A percentile compares a stretch with the other conserved stretches of the same genome.
These are phyloP conservation scores for Immersiporthe knoxdaviesiana DNA, from an alignment of 2,329 filamentous ascomycete genomes.

Conservation along the genomic window DNA sequence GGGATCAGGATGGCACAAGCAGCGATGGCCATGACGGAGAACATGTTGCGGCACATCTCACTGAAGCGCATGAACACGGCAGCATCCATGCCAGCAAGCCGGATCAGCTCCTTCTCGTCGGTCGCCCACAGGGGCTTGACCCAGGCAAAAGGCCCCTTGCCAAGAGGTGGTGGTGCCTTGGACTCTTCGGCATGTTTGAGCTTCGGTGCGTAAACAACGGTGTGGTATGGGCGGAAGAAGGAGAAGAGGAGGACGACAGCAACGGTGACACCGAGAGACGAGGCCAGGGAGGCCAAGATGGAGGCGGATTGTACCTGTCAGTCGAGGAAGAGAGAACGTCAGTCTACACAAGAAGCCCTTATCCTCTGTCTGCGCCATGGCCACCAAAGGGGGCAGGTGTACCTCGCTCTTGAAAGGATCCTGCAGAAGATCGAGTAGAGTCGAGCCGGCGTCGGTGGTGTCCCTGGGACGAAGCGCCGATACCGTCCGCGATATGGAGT, in stretches of 20 bases:
- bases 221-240: slow-evolving; percentile 86
- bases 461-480: slow-evolving; percentile 26
- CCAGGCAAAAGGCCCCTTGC: slow-evolving; percentile 89
- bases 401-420: slow-evolving; percentile 56
- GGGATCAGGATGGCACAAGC: slow-evolving; percentile 81
- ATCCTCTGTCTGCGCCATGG: neutral
- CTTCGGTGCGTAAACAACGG: slow-evolving; percentile 91
- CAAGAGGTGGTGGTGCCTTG: slow-evolving; percentile 84
- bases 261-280: slow-evolving; percentile 75
- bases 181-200: slow-evolving; percentile 89
- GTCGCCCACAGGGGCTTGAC: slow-evolving; percentile 76
- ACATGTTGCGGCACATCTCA: slow-evolving; percentile 91
- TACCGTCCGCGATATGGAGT: slow-evolving; percentile 2
- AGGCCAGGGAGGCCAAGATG: slow-evolving; percentile 77
- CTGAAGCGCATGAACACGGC: slow-evolving; percentile 87
- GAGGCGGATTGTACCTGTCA: slow-evolving; percentile 57
- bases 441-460: slow-evolving; percentile 38
- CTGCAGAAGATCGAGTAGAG: slow-evolving; percentile 52
- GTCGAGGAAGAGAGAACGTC: neutral
- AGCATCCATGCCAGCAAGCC: slow-evolving; percentile 89
- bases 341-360: neutral
- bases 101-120: slow-evolving; percentile 74
- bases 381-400: slow-evolving; percentile 31
- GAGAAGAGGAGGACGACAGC: slow-evolving; percentile 82
- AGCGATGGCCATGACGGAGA: slow-evolving; percentile 70